These are phyloP conservation scores for Fomitopsis schrenkii DNA, from an alignment of 1,284 basidiomycete species.

Conservation along the genomic window DNA sequence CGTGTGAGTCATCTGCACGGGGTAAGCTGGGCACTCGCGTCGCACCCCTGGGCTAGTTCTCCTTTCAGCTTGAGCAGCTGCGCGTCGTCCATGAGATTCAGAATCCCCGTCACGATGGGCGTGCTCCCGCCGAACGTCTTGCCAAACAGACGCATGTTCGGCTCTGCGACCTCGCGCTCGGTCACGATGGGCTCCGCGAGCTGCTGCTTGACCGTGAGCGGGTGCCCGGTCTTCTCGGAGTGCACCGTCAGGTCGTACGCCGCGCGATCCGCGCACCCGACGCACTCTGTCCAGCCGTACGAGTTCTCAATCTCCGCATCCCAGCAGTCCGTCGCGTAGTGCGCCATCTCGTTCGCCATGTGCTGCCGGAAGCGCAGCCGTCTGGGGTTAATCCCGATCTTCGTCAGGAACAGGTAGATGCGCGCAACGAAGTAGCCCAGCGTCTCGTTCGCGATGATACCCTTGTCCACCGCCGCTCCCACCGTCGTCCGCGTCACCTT, in stretches of 20 bases:
- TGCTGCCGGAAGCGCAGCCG: slow-evolving; percentile 94
- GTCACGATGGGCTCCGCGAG: slow-evolving; percentile 78
- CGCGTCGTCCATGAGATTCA: slow-evolving; percentile 69
- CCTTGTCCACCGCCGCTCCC: slow-evolving; percentile 85
- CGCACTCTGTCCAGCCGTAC: slow-evolving; percentile 98
- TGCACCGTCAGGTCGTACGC: slow-evolving; percentile 85
- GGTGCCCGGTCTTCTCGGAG: slow-evolving; percentile 56
- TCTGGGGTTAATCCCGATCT: slow-evolving; percentile 88
- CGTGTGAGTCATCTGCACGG: slow-evolving; percentile 16
- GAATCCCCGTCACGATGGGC: slow-evolving; percentile 64
- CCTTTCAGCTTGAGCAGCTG: slow-evolving; percentile 68
- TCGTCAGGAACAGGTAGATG: slow-evolving; percentile 87
- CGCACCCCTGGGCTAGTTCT: slow-evolving; percentile 75
- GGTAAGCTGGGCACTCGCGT: slow-evolving; percentile 15
- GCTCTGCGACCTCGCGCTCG: slow-evolving; percentile 72
- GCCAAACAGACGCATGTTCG: slow-evolving; percentile 89
- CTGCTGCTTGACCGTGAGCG: slow-evolving; percentile 80
- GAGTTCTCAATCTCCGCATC: slow-evolving; percentile 97
- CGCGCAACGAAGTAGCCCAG: slow-evolving; percentile 96
- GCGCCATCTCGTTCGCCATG: slow-evolving; percentile 98
- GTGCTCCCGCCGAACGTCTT: slow-evolving; percentile 90
- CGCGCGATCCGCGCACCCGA: slow-evolving; percentile 98
- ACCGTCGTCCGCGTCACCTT: slow-evolving; percentile 68
- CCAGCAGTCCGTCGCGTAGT: slow-evolving; percentile 99
- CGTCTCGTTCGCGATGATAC: slow-evolving; percentile 94